Conservation (phyloP, 805 yeast species). For the Zygotorulaspora sp. region DNA sequence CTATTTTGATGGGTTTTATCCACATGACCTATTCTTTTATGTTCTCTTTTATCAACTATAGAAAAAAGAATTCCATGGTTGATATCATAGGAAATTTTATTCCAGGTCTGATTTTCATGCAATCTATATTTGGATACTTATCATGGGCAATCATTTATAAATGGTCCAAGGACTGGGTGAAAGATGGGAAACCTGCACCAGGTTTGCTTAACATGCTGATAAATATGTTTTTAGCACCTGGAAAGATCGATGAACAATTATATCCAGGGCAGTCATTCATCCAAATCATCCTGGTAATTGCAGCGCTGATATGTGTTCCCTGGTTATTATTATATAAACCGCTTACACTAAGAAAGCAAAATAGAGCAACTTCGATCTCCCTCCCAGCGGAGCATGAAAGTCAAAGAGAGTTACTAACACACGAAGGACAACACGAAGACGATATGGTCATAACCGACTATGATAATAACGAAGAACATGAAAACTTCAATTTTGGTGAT, state of each 20-base stretch:
- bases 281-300: conserved; percentile 63
- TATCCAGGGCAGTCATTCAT: conserved; percentile 74
- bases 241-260: conserved; percentile 72
- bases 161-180: conserved; percentile 92
- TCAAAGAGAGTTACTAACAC: conserved; percentile 30
- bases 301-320: conserved; percentile 90
- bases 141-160: conserved; percentile 83
- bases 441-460: conserved; percentile 44
- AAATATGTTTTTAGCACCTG: conserved; percentile 93
- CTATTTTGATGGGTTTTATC: conserved; percentile 86
- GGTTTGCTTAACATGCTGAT: conserved; percentile 92
- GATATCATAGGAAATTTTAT: conserved; percentile 90
- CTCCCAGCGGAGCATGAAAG: conserved; percentile 39
- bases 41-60: conserved; percentile 79
- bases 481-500: conserved; percentile 77
- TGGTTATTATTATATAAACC: conserved; percentile 87
- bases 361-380: conserved; percentile 43
- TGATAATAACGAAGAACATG: conserved; percentile 41
- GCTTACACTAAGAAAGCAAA: conserved; percentile 55
- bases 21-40: conserved; percentile 91
- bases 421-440: conserved; percentile 47
- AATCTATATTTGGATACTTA: conserved; percentile 90
- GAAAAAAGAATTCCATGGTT: conserved; percentile 61
- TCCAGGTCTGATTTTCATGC: conserved; percentile 94
- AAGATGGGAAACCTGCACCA: conserved; percentile 75